phyloP scores from a whole-genome alignment of 306 rosid species.

The Medicago ruthenica region DNA sequence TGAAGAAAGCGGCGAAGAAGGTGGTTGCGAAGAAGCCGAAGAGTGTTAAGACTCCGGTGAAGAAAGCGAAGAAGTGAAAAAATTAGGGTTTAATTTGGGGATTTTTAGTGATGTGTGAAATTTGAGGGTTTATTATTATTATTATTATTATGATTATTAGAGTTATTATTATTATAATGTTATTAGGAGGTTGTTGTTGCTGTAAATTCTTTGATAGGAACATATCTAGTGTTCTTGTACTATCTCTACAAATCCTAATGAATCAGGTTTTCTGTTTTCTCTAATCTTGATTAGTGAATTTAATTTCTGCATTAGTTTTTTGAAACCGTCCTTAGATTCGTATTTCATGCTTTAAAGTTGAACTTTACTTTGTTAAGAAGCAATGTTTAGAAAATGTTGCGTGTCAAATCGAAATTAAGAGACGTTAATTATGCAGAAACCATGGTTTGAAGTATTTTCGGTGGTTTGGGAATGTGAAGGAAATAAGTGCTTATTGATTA shows the following conservation, averaged over 20 bases:
- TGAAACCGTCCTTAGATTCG: no score
- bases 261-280: neutral
- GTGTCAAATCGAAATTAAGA: no score
- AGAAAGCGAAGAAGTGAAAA: constrained; percentile 62
- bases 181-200: constrained; percentile 1
- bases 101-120: neutral
- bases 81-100: neutral
- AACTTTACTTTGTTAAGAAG: no score
- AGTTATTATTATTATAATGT: neutral
- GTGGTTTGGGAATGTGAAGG: no score
- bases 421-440: no score
- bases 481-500: no score
- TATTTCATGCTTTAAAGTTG: no score
- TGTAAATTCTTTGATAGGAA: constrained; percentile 8
- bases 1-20: constrained; percentile 43
- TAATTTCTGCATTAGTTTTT: no score
- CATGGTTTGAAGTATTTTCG: no score
- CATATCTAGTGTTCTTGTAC: neutral
- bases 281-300: no score
- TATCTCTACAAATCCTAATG: neutral
- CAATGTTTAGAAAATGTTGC: no score
- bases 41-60: constrained; percentile 54
- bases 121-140: neutral
- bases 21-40: constrained; percentile 44
- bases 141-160: no score